A percentile compares a stretch with the other conserved stretches of the same genome.
These are phyloP conservation scores for Monosporascus sp. DNA, from an alignment of 2,329 filamentous ascomycete genomes.

Conservation along the genomic window DNA sequence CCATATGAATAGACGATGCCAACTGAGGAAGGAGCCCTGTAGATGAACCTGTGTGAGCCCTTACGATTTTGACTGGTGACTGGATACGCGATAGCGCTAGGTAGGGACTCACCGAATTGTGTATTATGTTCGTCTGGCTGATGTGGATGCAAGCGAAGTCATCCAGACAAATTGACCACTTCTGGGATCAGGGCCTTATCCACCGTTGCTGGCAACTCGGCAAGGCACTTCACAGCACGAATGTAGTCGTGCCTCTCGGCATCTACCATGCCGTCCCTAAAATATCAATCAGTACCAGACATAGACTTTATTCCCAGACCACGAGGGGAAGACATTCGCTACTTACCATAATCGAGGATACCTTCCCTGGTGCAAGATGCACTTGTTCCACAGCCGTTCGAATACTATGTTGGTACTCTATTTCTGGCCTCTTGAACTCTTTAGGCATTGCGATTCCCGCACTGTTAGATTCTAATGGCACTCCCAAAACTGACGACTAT, in stretches of 20 bases:
- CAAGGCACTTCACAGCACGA: constrained; percentile 14
- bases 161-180: constrained; percentile 10
- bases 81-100: too few species aligned
- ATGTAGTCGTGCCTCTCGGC: constrained; percentile 11
- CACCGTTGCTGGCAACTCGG: constrained; percentile 8
- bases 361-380: constrained; percentile 8
- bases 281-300: not conserved
- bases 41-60: not conserved
- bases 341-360: constrained; percentile 13
- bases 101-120: constrained; percentile 10
- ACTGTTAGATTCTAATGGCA: not conserved
- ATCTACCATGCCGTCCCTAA: constrained; percentile 12
- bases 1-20: constrained; percentile 18
- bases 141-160: constrained; percentile 18
- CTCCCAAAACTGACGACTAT: not conserved
- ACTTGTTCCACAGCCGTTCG: not conserved
- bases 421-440: not conserved
- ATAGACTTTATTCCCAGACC: not conserved
- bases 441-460: not conserved
- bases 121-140: constrained; percentile 17
- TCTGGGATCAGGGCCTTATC: constrained; percentile 10
- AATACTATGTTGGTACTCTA: not conserved
- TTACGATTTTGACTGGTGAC: not conserved
- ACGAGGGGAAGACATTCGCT: not conserved
- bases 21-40: constrained; percentile 16